Evolutionary conservation across 768 basidiomycete genomes (phyloP).

Genomic region (Erythrobasidium yunnanense): DNA sequence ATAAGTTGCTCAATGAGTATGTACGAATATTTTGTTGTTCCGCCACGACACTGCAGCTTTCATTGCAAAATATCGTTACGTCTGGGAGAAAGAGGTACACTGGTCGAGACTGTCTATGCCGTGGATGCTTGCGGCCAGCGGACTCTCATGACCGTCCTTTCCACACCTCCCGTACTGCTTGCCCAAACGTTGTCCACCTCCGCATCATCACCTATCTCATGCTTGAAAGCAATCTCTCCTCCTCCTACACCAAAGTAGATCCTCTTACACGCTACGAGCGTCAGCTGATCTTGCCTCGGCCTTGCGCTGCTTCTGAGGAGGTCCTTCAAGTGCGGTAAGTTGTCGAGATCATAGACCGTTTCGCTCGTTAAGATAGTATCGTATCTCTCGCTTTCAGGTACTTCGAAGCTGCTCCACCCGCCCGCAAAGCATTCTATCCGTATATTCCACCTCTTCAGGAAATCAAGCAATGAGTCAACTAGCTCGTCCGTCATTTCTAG

Average conservation of each 20-base stretch:
- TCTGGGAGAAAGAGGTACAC: too few relatives aligned
- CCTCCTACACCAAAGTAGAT: constrained; percentile 94
- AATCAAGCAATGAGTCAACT: constrained; percentile 53
- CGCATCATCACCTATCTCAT: constrained; percentile 47
- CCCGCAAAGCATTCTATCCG: constrained; percentile 67
- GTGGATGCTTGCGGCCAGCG: too few relatives aligned
- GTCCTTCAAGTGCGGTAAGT: constrained; percentile 52
- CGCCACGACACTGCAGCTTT: too few relatives aligned
- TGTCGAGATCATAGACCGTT: constrained; percentile 71
- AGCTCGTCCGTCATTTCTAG: constrained; percentile 58
- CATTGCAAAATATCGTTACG: too few relatives aligned
- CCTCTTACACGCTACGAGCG: constrained; percentile 79
- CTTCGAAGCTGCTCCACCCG: constrained; percentile 52
- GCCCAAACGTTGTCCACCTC: constrained; percentile 50
- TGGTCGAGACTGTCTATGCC: background rate
- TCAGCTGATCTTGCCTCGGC: constrained; percentile 39
- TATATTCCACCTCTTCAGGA: constrained; percentile 52
- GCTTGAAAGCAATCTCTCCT: constrained; percentile 63
- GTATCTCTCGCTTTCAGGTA: constrained; percentile 24
- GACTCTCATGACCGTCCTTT: constrained; percentile 15
- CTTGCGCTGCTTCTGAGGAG: constrained; percentile 28
- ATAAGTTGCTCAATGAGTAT: too few relatives aligned
- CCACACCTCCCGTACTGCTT: background rate
- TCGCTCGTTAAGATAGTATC: constrained; percentile 77
- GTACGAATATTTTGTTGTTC: too few relatives aligned